Base-by-base conservation (phyloP, 495 filamentous ascomycete species). In the Copromyces sp. region DNA sequence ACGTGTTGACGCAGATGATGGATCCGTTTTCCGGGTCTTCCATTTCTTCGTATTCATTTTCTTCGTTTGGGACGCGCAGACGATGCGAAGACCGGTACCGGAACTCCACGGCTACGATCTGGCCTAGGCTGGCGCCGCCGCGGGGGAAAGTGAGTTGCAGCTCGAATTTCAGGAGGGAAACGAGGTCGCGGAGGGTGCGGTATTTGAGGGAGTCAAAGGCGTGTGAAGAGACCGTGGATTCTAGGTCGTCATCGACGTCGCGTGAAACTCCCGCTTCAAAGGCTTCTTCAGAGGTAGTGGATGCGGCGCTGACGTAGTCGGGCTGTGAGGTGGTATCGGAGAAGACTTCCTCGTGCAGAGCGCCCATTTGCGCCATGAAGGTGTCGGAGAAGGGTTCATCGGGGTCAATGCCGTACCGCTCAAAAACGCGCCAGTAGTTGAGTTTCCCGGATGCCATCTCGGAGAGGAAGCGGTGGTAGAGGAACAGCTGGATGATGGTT, bases 381-480 rank as follows among this genome's bases (percentile, higher is more conserved):
- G 82, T 78, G 73, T 97, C 92, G 1, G 91, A 91, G 78, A 99
- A 97, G 4, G 83, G 70, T 8, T 84, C 84, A 5, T 89, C 80
- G 1, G 88, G 79, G 65, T 92, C 84, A 8, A 99, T 83, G 0
- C 83, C 79, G 75, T 97, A 94, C 14, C 94, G 90, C 9, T 83
- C 76, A 65, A 94, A 89, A 14, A 98, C 83, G 7, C 82, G 74
- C 24, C 86, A 77, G 44, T 93, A 90, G 71, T 92, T 87, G 1
- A 97, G 86, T n/a, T 86, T 83, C 73, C 88, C 90, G 3, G 87
- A 86, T n/a, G 90, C 88, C 74, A 98, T 86, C 4, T 88, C 83
- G 45, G 90, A 89, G 39, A 99, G 86, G 69, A 98, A 89, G n/a
- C 90, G 90, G 75, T 94, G 94, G 77, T 99, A 99, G 2, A 98